Evolutionary conservation across 306 rosid species (phyloP).

Genomic region (Glycine tomentella): DNA sequence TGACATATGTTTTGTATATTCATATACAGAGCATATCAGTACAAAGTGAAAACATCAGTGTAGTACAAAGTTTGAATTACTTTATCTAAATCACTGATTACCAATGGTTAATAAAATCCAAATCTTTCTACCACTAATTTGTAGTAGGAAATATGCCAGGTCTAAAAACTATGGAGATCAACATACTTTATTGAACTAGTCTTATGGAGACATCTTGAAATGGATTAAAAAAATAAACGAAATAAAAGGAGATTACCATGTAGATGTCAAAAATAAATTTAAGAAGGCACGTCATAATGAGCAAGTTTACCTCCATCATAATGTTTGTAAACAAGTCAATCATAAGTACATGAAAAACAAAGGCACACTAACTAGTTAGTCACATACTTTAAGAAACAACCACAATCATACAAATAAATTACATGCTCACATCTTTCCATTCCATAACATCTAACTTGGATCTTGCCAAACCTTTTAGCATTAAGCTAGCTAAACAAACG

Average conservation of each 20-base stretch:
- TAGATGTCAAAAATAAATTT: neutral
- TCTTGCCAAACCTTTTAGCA: neutral
- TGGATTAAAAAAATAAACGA: neutral
- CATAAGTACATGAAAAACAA: neutral
- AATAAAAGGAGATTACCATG: neutral
- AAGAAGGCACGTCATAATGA: neutral
- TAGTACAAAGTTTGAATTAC: neutral
- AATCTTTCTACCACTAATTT: neutral
- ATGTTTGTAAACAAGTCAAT: constrained; percentile 4
- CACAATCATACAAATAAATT: neutral
- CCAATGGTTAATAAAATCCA: neutral
- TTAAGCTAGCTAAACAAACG: neutral
- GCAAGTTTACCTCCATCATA: neutral
- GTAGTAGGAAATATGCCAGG: neutral
- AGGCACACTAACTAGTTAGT: neutral
- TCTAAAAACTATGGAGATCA: neutral
- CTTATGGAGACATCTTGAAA: neutral
- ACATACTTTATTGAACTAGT: neutral
- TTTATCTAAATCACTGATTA: constrained; percentile 6
- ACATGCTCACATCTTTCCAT: neutral
- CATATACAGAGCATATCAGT: neutral
- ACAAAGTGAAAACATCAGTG: neutral
- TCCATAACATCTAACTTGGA: neutral
- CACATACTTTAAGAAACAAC: neutral
- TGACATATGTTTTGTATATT: constrained; percentile 13